Evolutionary conservation across 2,329 filamentous ascomycete genomes (phyloP).

Genomic region (Scedosporium apiospermum): DNA sequence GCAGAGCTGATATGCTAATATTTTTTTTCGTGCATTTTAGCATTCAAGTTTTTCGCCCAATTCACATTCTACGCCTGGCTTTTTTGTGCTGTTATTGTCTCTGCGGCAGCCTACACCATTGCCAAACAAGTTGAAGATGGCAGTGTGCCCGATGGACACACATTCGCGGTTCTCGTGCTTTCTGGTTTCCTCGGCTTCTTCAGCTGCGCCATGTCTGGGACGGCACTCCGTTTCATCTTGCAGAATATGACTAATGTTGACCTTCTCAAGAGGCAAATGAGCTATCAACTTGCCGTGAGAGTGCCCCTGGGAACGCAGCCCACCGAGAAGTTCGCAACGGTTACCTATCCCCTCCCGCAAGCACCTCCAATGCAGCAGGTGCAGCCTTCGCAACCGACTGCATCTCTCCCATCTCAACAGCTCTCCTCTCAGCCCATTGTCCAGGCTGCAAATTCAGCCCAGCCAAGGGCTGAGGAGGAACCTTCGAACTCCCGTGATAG

Average conservation of each 20-base stretch:
- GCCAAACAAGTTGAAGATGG: conserved; percentile 39
- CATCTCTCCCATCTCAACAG: conserved; percentile 10
- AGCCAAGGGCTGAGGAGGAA: conserved; percentile 10
- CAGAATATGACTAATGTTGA: conserved; percentile 82
- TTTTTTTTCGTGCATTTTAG: conserved; percentile 19
- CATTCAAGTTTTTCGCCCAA: conserved; percentile 88
- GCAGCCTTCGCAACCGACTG: neutral
- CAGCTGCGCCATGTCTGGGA: conserved; percentile 63
- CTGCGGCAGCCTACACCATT: conserved; percentile 55
- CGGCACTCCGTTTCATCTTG: conserved; percentile 59
- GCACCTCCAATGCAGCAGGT: conserved; percentile 15
- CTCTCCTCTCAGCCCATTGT: conserved; percentile 9
- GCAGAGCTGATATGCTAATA: too few relatives aligned
- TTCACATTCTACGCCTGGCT: conserved; percentile 67
- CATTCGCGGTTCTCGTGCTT: conserved; percentile 58
- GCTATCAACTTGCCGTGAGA: conserved; percentile 66
- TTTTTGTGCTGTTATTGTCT: conserved; percentile 56
- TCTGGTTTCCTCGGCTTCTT: conserved; percentile 73
- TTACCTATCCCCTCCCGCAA: conserved; percentile 48
- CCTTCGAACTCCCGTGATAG: conserved; percentile 24
- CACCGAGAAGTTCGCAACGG: conserved; percentile 35
- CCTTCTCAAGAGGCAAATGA: conserved; percentile 51
- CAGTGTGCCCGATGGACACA: conserved; percentile 41
- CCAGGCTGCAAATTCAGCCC: neutral
- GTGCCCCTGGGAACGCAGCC: conserved; percentile 42